Percentiles rank a stretch among this genome's conserved stretches.
These are phyloP conservation scores for Tolypocladium paradoxum DNA, from an alignment of 2,329 filamentous ascomycete genomes.

Conservation along the genomic window DNA sequence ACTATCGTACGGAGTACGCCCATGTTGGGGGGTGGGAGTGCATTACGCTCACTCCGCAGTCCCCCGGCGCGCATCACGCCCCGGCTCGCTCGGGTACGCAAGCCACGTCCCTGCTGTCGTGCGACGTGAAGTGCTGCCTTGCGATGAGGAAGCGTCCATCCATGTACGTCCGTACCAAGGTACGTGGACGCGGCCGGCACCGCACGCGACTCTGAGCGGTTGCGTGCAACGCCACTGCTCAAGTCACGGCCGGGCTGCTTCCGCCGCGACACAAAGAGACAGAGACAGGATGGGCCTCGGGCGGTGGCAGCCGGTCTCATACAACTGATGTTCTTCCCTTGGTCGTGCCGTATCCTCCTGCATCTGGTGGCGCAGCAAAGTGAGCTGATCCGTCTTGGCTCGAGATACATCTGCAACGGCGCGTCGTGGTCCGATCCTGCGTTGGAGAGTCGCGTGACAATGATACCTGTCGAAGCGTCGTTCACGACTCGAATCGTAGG, in stretches of 20 bases:
- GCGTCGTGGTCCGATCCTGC: not conserved
- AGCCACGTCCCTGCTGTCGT: not conserved
- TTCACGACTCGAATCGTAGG: not conserved
- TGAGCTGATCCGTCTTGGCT: not conserved
- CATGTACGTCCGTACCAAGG: no score
- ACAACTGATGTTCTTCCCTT: not conserved
- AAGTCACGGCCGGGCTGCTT: not conserved
- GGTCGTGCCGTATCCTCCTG: not conserved
- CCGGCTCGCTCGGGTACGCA: not conserved
- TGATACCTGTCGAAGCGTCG: not conserved
- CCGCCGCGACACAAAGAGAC: not conserved
- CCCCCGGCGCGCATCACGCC: not conserved
- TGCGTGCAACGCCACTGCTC: not conserved
- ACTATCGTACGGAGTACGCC: not conserved
- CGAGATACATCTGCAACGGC: not conserved
- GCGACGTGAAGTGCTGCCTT: not conserved
- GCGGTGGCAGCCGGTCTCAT: not conserved
- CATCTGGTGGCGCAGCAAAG: not conserved
- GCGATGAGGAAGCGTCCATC: not conserved
- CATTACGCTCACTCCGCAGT: not conserved
- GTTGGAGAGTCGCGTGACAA: not conserved
- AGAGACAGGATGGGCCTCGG: not conserved
- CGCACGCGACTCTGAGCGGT: not conserved
- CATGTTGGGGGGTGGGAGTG: not conserved
- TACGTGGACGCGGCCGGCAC: not conserved